A percentile compares a stretch with the other conserved stretches of the same genome.
These are phyloP conservation scores for Tricholoma bakamatsutake DNA, from an alignment of 768 basidiomycete genomes.

Conservation along the genomic window DNA sequence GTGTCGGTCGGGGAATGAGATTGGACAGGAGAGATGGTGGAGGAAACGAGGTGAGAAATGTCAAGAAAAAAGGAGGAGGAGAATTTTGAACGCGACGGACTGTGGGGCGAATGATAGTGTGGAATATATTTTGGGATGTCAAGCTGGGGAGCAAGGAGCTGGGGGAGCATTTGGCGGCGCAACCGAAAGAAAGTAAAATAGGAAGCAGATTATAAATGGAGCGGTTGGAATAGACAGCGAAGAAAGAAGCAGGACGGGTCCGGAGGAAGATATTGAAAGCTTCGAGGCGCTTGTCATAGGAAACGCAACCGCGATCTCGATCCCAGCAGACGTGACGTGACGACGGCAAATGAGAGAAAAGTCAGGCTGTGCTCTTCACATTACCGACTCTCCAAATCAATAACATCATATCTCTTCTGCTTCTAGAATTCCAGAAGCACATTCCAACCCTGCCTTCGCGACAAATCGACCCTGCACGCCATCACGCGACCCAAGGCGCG, in stretches of 20 bases:
- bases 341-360: slow-evolving; percentile 1
- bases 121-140: slow-evolving; percentile 20
- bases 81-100: slow-evolving; percentile 18
- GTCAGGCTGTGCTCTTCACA: slow-evolving; percentile 15
- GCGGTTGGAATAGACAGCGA: slow-evolving; percentile 5
- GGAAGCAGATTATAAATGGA: slow-evolving; percentile 15
- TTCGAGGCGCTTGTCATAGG: slow-evolving; percentile 10
- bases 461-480: slow-evolving; percentile 15
- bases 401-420: slow-evolving; percentile 18
- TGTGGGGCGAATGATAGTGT: background rate
- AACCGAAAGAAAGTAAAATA: slow-evolving; percentile 4
- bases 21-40: slow-evolving; percentile 19
- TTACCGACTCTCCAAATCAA: slow-evolving; percentile 22
- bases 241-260: slow-evolving; percentile 16
- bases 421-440: slow-evolving; percentile 27
- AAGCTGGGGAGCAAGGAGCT: slow-evolving; percentile 17
- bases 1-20: slow-evolving; percentile 26
- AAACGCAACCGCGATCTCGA: slow-evolving; percentile 20
- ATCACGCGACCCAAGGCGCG: slow-evolving; percentile 5
- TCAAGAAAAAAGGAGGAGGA: slow-evolving; percentile 20
- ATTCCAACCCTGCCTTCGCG: slow-evolving; percentile 2
- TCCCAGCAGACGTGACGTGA: slow-evolving; percentile 27
- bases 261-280: slow-evolving; percentile 17
- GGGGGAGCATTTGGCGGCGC: slow-evolving; percentile 17
- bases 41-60: slow-evolving; percentile 17